Base-by-base conservation (phyloP, 495 filamentous ascomycete genomes). In the Penicillium robsamsonii region DNA sequence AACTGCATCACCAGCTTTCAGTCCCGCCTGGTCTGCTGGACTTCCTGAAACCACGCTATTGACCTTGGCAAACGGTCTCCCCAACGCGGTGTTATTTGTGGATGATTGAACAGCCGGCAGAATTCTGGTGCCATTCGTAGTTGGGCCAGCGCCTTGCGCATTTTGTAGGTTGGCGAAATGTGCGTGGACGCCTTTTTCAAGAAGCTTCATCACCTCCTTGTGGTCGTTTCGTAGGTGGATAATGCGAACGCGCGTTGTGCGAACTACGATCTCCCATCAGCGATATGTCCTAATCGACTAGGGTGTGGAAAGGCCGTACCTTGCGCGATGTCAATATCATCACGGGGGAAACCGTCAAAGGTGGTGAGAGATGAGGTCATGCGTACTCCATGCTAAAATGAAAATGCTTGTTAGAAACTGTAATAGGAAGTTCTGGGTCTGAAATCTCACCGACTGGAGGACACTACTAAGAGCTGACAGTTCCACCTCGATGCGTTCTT, bases 321-420 rank as follows among this genome's bases (percentile, higher is more conserved):
- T 74, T 96, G 92, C 30, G 95, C 89, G 59, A 99, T 87, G 69
- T 99, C 95, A 53, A 99, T 85, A 70, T 99, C 95, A 59, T 87
- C 85, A 62, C 95, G 83, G 31, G 95, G 95, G 69, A 88, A 99
- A 47, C 93, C 95, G 73, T 99, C 95, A 52, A 87, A 84, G 2
- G 95, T 97, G 4, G 89, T 89, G 46, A 99, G 78, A 42, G 81
- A 77, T 3, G 95, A 96, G 68, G 85, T 88, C 95, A 99, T 97
- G 57, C 87, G 87, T 43, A 96, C 94, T 40, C 86, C 85, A 72
- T 97, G 94, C 94, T 96, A 58, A 45, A 61, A 49, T 24, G 18
- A 63, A 15, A 41, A 52, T 49, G 27, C 18, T 40, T 41, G 42
- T 56, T 30, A 66, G 52, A 31, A 42, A 53, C 25, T 38, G 56